phyloP scores from a whole-genome alignment of 2,329 filamentous ascomycete species.

The Colletotrichum zoysiae region DNA sequence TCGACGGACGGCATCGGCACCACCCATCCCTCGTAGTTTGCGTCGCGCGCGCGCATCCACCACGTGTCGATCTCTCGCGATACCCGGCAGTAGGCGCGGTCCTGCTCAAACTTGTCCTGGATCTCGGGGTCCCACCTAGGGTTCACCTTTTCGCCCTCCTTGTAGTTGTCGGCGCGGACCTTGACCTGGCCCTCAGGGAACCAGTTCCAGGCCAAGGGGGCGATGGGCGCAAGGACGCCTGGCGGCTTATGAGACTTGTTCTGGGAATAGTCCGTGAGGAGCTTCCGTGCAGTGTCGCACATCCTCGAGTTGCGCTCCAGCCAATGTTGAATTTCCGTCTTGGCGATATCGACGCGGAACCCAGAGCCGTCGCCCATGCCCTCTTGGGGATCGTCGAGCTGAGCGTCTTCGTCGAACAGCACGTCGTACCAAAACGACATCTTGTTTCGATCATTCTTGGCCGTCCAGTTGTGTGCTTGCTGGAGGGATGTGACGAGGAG shows the following conservation, averaged over 20 bases:
- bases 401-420: slow-evolving; percentile 70
- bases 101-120: slow-evolving; percentile 69
- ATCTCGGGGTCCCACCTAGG: slow-evolving; percentile 66
- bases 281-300: slow-evolving; percentile 66
- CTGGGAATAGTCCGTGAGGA: slow-evolving; percentile 68
- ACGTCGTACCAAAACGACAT: slow-evolving; percentile 78
- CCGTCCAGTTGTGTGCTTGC: slow-evolving; percentile 77
- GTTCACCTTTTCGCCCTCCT: slow-evolving; percentile 56
- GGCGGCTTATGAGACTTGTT: slow-evolving; percentile 62
- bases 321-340: slow-evolving; percentile 73
- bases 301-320: slow-evolving; percentile 70
- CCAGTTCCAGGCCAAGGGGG: slow-evolving; percentile 69
- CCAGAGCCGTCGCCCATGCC: slow-evolving; percentile 64
- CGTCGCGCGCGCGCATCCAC: slow-evolving; percentile 72
- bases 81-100: slow-evolving; percentile 69
- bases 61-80: slow-evolving; percentile 75
- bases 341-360: slow-evolving; percentile 69
- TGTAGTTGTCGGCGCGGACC: slow-evolving; percentile 52
- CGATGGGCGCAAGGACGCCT: slow-evolving; percentile 63
- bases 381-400: slow-evolving; percentile 63
- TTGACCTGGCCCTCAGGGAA: slow-evolving; percentile 56
- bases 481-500: slow-evolving; percentile 74
- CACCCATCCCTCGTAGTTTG: slow-evolving; percentile 70
- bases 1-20: slow-evolving; percentile 71
- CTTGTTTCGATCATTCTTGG: slow-evolving; percentile 77